These are phyloP conservation scores for Tricharina praecox DNA, from an alignment of 495 filamentous ascomycete species.

Conservation along the genomic window DNA sequence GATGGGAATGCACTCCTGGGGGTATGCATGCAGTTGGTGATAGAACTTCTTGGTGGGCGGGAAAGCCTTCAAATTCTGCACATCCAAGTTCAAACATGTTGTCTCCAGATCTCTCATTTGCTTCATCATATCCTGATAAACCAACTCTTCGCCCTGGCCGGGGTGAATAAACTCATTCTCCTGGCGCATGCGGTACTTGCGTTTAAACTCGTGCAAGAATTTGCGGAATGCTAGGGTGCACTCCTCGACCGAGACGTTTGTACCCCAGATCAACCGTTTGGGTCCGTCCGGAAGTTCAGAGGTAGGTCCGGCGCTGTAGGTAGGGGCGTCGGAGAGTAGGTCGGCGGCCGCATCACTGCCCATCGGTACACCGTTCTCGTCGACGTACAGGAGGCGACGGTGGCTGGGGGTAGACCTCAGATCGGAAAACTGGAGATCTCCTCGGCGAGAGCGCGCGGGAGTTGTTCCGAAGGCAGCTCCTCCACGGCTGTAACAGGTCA, in stretches of 20 bases:
- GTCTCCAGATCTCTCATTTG: constrained; percentile 77
- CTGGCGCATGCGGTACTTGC: constrained; percentile 80
- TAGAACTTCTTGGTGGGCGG: constrained; percentile 83
- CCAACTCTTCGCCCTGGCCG: constrained; percentile 62
- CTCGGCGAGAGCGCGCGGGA: constrained; percentile 21
- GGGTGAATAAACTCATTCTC: constrained; percentile 31
- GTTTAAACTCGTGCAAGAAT: constrained; percentile 75
- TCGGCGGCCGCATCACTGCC: constrained; percentile 7
- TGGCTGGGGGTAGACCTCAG: constrained; percentile 19
- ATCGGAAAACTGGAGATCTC: constrained; percentile 25
- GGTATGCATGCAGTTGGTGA: constrained; percentile 84
- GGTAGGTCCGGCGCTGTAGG: constrained; percentile 34
- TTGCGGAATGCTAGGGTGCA: constrained; percentile 74
- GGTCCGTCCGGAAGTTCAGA: constrained; percentile 72
- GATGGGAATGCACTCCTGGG: constrained; percentile 84
- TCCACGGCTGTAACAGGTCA: constrained; percentile 1
- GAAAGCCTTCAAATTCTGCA: constrained; percentile 78
- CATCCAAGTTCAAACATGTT: constrained; percentile 70
- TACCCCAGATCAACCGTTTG: constrained; percentile 86
- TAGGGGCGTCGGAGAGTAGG: constrained; percentile 20
- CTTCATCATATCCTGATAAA: constrained; percentile 72
- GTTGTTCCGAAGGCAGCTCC: constrained; percentile 5
- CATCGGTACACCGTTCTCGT: constrained; percentile 23
- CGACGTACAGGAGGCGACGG: constrained; percentile 25
- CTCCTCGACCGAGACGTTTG: constrained; percentile 84